Evolutionary conservation across 2,329 filamentous ascomycete species (phyloP).

Genomic region (Didymella pomorum): DNA sequence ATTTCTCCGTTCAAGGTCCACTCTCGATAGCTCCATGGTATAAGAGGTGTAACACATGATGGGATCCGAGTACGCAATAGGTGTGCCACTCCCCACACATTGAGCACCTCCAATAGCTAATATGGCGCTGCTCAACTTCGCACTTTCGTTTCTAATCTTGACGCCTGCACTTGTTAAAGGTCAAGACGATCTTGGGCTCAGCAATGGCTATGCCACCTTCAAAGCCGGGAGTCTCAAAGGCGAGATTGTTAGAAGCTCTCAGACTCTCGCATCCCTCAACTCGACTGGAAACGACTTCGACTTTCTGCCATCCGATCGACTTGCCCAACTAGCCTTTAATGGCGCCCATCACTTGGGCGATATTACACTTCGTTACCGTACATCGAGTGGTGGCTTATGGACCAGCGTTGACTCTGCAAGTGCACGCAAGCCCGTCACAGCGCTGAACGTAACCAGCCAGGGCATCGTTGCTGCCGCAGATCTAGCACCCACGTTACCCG

Average conservation of each 20-base stretch:
- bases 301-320: slow-evolving; percentile 63
- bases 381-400: slow-evolving; percentile 53
- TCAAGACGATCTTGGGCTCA: slow-evolving; percentile 34
- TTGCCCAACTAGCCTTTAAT: slow-evolving; percentile 58
- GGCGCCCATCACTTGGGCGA: slow-evolving; percentile 68
- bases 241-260: slow-evolving; percentile 30
- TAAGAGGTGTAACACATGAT: neutral
- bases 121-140: slow-evolving; percentile 9
- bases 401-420: slow-evolving; percentile 58
- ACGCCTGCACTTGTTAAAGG: slow-evolving; percentile 6
- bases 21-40: neutral
- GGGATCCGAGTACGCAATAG: neutral
- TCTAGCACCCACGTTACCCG: slow-evolving; percentile 54
- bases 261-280: slow-evolving; percentile 34
- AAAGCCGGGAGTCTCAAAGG: slow-evolving; percentile 24
- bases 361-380: slow-evolving; percentile 64
- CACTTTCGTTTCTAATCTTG: slow-evolving; percentile 10
- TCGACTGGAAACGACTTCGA: slow-evolving; percentile 55
- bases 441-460: slow-evolving; percentile 24
- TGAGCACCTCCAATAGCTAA: neutral
- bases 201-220: slow-evolving; percentile 28
- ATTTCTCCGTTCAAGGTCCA: slow-evolving; percentile 8
- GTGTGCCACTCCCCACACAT: neutral
- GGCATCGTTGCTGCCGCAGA: slow-evolving; percentile 52
- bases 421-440: slow-evolving; percentile 50